phyloP scores from a whole-genome alignment of 106 monocot genomes.

The Phalaenopsis equestris region DNA sequence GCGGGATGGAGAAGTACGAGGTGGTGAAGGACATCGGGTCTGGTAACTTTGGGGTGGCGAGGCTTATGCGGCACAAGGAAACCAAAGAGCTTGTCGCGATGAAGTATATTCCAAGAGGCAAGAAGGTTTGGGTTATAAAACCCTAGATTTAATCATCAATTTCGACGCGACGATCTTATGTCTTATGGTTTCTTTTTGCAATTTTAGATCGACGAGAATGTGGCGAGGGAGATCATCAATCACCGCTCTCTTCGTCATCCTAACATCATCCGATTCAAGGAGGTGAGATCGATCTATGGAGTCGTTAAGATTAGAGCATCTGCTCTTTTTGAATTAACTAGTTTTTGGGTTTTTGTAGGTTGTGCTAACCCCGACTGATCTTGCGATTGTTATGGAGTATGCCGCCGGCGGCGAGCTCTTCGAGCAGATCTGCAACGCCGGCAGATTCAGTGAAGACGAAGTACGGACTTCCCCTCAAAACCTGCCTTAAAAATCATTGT shows the following conservation, averaged over 20 bases:
- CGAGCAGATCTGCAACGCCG: constrained; percentile 81
- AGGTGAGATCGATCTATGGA: constrained; percentile 28
- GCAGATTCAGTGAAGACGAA: constrained; percentile 87
- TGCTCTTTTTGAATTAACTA: constrained; percentile 3
- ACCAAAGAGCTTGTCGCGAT: constrained; percentile 97
- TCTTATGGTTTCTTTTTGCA: neutral
- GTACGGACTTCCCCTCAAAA: constrained; percentile 6
- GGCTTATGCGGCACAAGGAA: constrained; percentile 89
- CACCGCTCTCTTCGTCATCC: constrained; percentile 81
- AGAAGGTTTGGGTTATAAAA: constrained; percentile 14
- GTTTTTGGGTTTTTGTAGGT: constrained; percentile 36
- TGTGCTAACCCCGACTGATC: constrained; percentile 70
- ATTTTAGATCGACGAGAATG: constrained; percentile 80
- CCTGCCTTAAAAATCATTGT: too few relatives aligned
- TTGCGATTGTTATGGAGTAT: constrained; percentile 92
- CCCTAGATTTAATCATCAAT: neutral
- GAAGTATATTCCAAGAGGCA: constrained; percentile 71
- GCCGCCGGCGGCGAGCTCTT: constrained; percentile 95
- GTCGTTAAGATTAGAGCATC: neutral
- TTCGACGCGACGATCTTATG: neutral
- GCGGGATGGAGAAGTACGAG: constrained; percentile 69
- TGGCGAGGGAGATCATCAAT: constrained; percentile 88
- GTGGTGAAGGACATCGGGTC: constrained; percentile 59
- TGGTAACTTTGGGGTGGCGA: constrained; percentile 90
- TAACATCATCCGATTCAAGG: constrained; percentile 93